These are phyloP conservation scores for Pichia rugopelliculosa DNA, from an alignment of 805 yeast species.

Conservation along the genomic window DNA sequence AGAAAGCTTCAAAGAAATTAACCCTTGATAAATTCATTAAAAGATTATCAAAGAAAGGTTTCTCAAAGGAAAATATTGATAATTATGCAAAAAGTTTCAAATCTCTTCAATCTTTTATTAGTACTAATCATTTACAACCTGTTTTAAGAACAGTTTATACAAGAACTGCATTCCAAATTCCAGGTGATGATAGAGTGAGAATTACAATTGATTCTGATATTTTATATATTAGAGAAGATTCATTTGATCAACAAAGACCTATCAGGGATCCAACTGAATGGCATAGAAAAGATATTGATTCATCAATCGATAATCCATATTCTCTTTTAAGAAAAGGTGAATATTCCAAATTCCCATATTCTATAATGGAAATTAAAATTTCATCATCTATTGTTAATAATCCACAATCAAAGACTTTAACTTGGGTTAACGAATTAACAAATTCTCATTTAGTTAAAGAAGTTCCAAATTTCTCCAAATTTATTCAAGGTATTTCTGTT, in stretches of 20 bases:
- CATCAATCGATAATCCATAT: conserved; percentile 60
- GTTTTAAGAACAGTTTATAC: conserved; percentile 79
- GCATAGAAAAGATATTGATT: conserved; percentile 91
- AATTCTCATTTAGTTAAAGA: conserved; percentile 82
- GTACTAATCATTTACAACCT: conserved; percentile 68
- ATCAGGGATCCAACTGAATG: conserved; percentile 82
- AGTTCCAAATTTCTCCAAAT: conserved; percentile 89
- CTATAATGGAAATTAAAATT: conserved; percentile 78
- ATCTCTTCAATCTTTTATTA: conserved; percentile 55
- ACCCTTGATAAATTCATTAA: conserved; percentile 41
- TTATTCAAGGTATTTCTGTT: conserved; percentile 86
- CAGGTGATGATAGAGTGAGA: conserved; percentile 91
- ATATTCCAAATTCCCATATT: conserved; percentile 71
- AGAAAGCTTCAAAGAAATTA: conserved; percentile 14
- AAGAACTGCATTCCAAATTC: conserved; percentile 95
- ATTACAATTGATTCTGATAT: conserved; percentile 87
- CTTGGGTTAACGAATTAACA: conserved; percentile 85
- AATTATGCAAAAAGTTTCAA: conserved; percentile 48
- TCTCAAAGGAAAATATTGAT: conserved; percentile 44
- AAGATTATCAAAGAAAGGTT: conserved; percentile 58
- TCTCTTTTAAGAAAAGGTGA: conserved; percentile 80
- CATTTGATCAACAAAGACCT: conserved; percentile 78
- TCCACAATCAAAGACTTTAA: conserved; percentile 37
- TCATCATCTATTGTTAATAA: conserved; percentile 39
- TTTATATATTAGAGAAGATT: conserved; percentile 80